Conservation (phyloP, 148 eudicot genomes). For the Chenopodium suecicum region DNA sequence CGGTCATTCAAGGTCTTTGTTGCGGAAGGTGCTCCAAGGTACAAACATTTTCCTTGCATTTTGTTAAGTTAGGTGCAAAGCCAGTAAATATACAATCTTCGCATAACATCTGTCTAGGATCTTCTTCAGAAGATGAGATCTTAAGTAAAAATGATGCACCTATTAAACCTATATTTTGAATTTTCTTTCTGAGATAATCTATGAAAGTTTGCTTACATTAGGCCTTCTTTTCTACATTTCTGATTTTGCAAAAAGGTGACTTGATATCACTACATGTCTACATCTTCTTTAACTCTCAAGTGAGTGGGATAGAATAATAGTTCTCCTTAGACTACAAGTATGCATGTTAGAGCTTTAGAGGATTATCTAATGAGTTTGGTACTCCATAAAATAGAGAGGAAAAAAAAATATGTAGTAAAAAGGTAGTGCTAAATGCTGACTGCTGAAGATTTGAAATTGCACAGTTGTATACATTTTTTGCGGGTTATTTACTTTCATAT, state of each 20-base stretch:
- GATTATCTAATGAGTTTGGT: background rate
- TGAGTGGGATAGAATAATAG: background rate
- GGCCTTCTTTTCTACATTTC: background rate
- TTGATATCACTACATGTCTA: background rate
- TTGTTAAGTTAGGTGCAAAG: background rate
- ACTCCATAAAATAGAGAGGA: background rate
- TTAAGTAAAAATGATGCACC: background rate
- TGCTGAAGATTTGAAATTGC: background rate
- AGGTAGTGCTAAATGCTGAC: background rate
- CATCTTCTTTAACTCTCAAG: background rate
- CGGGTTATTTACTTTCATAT: background rate
- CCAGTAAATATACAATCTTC: background rate
- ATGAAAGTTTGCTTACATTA: background rate
- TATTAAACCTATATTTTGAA: background rate
- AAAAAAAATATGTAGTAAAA: background rate
- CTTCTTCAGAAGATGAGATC: background rate
- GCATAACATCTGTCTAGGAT: background rate
- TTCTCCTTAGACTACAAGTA: background rate
- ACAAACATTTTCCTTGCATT: background rate
- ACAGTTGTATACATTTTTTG: background rate
- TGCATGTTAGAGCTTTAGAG: background rate
- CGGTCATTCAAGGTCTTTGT: slow-evolving; percentile 93
- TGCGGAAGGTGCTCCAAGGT: slow-evolving; percentile 99
- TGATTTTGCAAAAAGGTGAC: background rate
- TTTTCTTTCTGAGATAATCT: background rate